These are phyloP conservation scores for Melanogaster broomeanus DNA, from an alignment of 768 basidiomycete species.

Conservation along the genomic window DNA sequence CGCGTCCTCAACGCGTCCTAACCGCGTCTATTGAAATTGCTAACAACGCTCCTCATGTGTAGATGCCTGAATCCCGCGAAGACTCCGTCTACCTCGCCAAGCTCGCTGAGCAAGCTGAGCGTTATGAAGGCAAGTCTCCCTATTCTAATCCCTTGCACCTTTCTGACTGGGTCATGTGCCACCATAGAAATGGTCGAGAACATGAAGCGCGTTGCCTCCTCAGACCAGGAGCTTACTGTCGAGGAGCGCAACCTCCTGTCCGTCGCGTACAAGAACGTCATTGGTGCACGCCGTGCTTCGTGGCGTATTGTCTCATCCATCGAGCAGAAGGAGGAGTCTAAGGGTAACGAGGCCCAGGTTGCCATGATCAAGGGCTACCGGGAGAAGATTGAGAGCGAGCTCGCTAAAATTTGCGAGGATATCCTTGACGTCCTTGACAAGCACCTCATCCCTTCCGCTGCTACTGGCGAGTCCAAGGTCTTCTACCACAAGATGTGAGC, in stretches of 20 bases:
- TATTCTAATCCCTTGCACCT: conserved; percentile 13
- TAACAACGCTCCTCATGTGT: conserved; percentile 10
- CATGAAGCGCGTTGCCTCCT: conserved; percentile 98
- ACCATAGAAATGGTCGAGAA: conserved; percentile 92
- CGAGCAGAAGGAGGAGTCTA: conserved; percentile 98
- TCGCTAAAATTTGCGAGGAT: conserved; percentile 98
- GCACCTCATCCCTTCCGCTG: conserved; percentile 96
- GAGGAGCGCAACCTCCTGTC: conserved; percentile 98
- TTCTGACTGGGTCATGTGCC: conserved; percentile 9
- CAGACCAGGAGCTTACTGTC: conserved; percentile 96
- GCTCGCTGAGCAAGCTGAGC: conserved; percentile 99
- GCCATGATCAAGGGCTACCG: conserved; percentile 97
- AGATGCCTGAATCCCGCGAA: conserved; percentile 87
- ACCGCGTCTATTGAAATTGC: conserved; percentile 18
- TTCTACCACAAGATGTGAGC: conserved; percentile 99
- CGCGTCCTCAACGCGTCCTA: conserved; percentile 43
- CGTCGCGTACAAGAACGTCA: conserved; percentile 99
- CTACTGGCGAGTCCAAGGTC: conserved; percentile 95
- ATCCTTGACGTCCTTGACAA: conserved; percentile 97
- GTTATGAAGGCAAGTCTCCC: conserved; percentile 80
- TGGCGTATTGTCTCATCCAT: conserved; percentile 99
- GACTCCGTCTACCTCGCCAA: conserved; percentile 99
- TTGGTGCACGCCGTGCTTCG: conserved; percentile 95
- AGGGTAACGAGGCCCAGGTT: conserved; percentile 95
- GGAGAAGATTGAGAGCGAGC: conserved; percentile 96